Evolutionary conservation across 2,329 filamentous ascomycete species (phyloP).

Genomic region (Fusarium robinianum): DNA sequence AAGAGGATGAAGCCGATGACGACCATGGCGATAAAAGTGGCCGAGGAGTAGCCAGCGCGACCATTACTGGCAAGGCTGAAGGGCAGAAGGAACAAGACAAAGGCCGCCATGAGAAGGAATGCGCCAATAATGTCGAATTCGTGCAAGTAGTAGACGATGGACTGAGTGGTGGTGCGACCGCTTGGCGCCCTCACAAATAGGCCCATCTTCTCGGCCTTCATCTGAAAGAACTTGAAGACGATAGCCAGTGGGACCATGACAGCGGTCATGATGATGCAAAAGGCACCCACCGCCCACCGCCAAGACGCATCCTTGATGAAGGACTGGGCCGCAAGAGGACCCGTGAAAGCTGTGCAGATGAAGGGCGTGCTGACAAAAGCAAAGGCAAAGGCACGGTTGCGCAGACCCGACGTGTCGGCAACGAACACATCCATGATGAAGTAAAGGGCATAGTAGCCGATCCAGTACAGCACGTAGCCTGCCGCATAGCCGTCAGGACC

Average conservation of each 20-base stretch:
- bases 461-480: conserved; percentile 60
- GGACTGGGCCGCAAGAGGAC: conserved; percentile 32
- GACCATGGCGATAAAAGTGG: conserved; percentile 6
- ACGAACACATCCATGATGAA: conserved; percentile 40
- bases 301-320: conserved; percentile 35
- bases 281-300: conserved; percentile 31
- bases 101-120: too few relatives aligned
- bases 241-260: too few relatives aligned
- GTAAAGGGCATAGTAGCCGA: conserved; percentile 47
- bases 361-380: conserved; percentile 42
- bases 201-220: conserved; percentile 1
- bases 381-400: conserved; percentile 41
- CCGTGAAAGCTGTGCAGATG: conserved; percentile 42
- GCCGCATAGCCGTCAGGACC: conserved; percentile 52
- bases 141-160: too few relatives aligned
- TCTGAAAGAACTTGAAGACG: conserved; percentile 3
- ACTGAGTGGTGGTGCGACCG: conserved; percentile 47
- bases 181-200: conserved; percentile 6
- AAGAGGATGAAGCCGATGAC: conserved; percentile 4
- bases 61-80: too few relatives aligned
- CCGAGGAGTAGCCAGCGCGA: background rate
- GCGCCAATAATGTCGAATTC: too few relatives aligned
- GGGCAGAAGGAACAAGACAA: too few relatives aligned
- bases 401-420: conserved; percentile 40
- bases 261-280: conserved; percentile 6